These are phyloP conservation scores for Blastosporella zonata DNA, from an alignment of 1,284 basidiomycete species.

Conservation along the genomic window DNA sequence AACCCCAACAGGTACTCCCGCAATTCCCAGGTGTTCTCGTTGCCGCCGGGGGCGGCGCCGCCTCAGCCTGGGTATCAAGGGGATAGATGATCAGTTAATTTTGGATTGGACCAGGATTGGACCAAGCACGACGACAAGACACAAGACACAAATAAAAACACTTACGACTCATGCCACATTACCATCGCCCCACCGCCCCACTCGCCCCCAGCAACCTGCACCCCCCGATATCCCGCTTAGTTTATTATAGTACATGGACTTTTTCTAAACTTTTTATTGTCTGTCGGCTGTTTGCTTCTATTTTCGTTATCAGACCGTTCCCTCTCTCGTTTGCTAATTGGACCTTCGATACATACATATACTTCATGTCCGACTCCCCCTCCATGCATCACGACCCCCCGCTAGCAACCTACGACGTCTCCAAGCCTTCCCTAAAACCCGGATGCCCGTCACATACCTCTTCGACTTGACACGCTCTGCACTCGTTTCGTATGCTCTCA, in stretches of 20 bases:
- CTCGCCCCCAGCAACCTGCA: too few species aligned
- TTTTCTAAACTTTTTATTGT: conserved; percentile 1
- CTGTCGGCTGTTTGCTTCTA: neutral
- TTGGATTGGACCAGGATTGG: neutral
- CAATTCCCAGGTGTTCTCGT: conserved; percentile 43
- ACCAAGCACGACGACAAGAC: neutral
- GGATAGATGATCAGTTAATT: conserved; percentile 9
- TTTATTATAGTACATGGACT: conserved; percentile 1
- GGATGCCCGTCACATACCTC: neutral
- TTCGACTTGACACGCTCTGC: neutral
- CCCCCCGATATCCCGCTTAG: neutral
- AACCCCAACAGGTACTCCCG: conserved; percentile 66
- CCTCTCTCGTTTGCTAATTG: neutral
- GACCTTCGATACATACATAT: neutral
- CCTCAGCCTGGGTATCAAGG: conserved; percentile 44
- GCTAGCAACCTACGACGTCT: neutral
- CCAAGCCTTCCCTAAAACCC: neutral
- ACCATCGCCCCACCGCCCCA: too few species aligned
- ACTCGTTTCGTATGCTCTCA: neutral
- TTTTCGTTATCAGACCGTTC: neutral
- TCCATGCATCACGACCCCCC: neutral
- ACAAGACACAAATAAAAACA: neutral
- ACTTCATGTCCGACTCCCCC: neutral
- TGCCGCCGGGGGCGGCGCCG: conserved; percentile 75
- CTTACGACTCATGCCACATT: neutral